Evolutionary conservation across 495 filamentous ascomycete genomes (phyloP), one percentile per base, ranked within the genome.

Genomic region (Aspergillus sparsus): DNA sequence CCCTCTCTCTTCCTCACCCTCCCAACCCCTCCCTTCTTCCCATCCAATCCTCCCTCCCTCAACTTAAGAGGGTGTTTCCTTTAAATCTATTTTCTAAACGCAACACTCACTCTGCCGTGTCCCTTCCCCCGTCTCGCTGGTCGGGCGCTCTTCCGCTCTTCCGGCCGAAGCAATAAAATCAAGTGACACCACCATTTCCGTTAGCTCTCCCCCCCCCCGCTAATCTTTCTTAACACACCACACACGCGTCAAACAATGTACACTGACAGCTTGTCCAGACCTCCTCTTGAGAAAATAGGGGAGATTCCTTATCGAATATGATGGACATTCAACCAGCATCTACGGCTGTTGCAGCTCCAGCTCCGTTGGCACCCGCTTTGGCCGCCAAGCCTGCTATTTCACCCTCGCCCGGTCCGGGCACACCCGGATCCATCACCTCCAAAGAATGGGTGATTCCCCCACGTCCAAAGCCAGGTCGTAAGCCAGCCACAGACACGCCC

Each of bases 391-490:
- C 71, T 10, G 66, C 72, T 11, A 70, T 72, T 36, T 71, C 76
- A 47, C 70, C 76, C 27, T 79, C 75, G 7, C 77, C 77, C 16
- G 75, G 72, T 21, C 76, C 74, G 51, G 71, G 69, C 50, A 78
- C 76, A 3, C 72, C 76, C 61, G 76, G 77, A 61, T 77, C 76
- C 18, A 61, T 80, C 60, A 94, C 89, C 41, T 88, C 82, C 61
- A 92, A 85, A 72, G 89, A 93, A 85, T 96, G 91, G 91, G 82
- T 93, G 8, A 84, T 96, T 50, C 91, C 91, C 33, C 91, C 91
- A 52, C 84, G 90, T 49, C 91, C 91, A 31, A 94, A 94, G 79
- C 93, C 93, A n/a, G 93, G 92, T 37, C 84, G 93, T 53, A 96
- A 96, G 72, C 93, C 93, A 9, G 91, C 92, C 18, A 93, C 89